These are phyloP conservation scores for Pilaira anomala DNA, from an alignment of 192 early-diverging fungal species.

Conservation along the genomic window DNA sequence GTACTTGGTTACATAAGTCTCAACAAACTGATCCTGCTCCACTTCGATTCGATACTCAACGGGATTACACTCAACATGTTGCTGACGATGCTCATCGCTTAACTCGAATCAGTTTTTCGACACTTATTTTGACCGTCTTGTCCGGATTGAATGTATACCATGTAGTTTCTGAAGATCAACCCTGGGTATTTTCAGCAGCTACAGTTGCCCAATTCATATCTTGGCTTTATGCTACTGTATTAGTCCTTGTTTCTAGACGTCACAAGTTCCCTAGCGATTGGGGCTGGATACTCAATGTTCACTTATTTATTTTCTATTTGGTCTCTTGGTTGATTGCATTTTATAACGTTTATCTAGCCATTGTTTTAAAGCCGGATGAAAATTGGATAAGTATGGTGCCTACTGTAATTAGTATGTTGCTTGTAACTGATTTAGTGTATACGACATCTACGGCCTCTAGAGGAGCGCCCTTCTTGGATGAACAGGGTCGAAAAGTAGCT, in stretches of 20 bases:
- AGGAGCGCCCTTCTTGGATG: constrained; percentile 22
- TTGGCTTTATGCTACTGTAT: constrained; percentile 29
- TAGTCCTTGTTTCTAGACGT: constrained; percentile 24
- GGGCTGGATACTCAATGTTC: constrained; percentile 38
- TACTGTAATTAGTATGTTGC: constrained; percentile 1
- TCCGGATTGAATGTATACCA: background rate
- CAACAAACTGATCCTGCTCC: constrained; percentile 13
- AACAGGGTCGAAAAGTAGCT: constrained; percentile 5
- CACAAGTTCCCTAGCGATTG: constrained; percentile 24
- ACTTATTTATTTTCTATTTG: constrained; percentile 26
- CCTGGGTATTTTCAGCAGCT: background rate
- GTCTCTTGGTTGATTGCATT: background rate
- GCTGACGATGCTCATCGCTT: constrained; percentile 1
- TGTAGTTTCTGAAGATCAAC: background rate
- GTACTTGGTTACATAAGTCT: background rate
- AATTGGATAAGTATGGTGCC: constrained; percentile 7
- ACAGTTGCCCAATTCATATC: background rate
- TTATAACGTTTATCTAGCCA: background rate
- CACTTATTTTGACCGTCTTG: constrained; percentile 2
- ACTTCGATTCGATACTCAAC: background rate
- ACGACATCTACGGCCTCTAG: constrained; percentile 10
- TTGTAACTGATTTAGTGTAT: constrained; percentile 19
- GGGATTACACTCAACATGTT: constrained; percentile 1
- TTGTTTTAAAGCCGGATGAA: background rate
- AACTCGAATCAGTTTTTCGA: background rate